Percentiles rank a stretch among this genome's conserved stretches.
Conservation (phyloP, 306 rosid genomes). For the Vigna angularis region DNA sequence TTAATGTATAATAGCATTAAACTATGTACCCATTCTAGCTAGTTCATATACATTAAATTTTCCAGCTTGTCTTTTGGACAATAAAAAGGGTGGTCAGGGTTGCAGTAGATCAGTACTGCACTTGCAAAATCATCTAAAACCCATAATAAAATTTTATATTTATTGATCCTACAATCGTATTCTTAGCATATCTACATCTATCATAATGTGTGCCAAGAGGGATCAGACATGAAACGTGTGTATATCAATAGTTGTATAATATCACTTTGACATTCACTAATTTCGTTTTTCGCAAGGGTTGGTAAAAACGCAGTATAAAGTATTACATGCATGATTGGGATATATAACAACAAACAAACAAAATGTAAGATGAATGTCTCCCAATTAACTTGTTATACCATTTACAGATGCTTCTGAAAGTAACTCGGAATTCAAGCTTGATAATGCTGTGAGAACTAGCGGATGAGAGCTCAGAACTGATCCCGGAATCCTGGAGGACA, state of each 20-base stretch:
- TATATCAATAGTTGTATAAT: neutral
- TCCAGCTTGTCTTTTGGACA: neutral
- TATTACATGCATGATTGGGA: neutral
- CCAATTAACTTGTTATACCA: conserved; percentile 59
- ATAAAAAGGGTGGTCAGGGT: neutral
- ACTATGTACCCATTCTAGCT: neutral
- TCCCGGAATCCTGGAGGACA: conserved; percentile 86
- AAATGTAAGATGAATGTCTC: conserved; percentile 15
- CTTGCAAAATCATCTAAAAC: neutral
- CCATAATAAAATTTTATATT: neutral
- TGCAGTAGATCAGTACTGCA: neutral
- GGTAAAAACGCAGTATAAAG: neutral
- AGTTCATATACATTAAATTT: too few relatives aligned
- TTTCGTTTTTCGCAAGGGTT: neutral
- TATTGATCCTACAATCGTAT: neutral
- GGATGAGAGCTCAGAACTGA: conserved; percentile 91
- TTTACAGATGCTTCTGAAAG: conserved; percentile 98
- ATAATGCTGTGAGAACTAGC: conserved; percentile 87
- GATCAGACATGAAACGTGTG: neutral
- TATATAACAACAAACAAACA: neutral
- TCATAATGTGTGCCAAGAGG: neutral
- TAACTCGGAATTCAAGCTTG: conserved; percentile 88
- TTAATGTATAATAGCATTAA: neutral
- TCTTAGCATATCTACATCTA: neutral
- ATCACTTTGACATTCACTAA: conserved; percentile 12